Percentiles rank a stretch among this genome's conserved stretches.
Conservation (phyloP, 768 basidiomycete genomes). For the Serendipita sp. region DNA sequence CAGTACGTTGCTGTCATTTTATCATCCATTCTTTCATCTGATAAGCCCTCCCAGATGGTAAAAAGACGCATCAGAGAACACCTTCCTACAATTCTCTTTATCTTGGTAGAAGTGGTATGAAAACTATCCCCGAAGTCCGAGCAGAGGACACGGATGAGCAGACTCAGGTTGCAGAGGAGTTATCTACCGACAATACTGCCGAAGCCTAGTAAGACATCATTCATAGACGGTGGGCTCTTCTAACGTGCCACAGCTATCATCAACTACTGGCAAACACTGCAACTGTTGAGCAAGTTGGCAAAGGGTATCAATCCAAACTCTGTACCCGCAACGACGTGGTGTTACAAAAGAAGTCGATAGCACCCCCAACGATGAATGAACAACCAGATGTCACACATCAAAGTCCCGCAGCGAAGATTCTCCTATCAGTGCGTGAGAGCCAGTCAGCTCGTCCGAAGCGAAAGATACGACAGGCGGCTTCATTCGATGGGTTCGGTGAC, state of each 20-base stretch:
- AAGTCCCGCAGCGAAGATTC: neutral
- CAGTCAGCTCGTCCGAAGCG: neutral
- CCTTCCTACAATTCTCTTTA: neutral
- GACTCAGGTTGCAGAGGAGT: conserved; percentile 33
- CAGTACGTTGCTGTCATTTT: neutral
- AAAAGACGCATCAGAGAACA: neutral
- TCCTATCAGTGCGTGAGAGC: neutral
- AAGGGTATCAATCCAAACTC: conserved; percentile 59
- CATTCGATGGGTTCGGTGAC: neutral
- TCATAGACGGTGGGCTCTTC: neutral
- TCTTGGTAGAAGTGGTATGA: neutral
- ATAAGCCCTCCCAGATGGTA: neutral
- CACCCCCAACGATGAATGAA: neutral
- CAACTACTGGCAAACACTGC: conserved; percentile 69
- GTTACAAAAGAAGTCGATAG: neutral
- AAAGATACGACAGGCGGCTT: conserved; percentile 4
- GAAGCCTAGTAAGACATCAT: neutral
- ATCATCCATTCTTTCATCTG: neutral
- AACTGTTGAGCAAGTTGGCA: conserved; percentile 63
- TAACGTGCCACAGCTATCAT: conserved; percentile 31
- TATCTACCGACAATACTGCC: conserved; percentile 20
- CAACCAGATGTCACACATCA: neutral
- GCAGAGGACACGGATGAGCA: neutral
- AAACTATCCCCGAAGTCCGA: neutral
- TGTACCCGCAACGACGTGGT: neutral